Conservation (phyloP, 805 yeast species). For the Ogataea ganodermae region DNA sequence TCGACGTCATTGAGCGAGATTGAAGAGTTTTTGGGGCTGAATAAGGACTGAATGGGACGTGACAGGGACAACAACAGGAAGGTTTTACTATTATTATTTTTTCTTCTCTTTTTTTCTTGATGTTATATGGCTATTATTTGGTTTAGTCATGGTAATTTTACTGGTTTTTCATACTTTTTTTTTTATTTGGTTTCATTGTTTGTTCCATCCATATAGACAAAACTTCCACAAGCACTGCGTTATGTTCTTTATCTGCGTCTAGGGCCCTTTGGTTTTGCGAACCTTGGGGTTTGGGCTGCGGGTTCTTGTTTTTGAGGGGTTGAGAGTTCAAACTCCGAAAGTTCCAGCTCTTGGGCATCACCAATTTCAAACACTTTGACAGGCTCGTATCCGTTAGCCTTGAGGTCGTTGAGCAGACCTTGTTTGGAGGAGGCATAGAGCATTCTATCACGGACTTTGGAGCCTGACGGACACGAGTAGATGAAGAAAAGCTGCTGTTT, state of each 20-base stretch:
- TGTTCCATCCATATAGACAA: neutral
- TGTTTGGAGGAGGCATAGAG: conserved; percentile 80
- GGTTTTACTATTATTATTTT: neutral
- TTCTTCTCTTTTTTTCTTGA: neutral
- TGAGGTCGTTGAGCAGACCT: conserved; percentile 56
- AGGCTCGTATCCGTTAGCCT: conserved; percentile 40
- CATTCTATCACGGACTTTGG: conserved; percentile 90
- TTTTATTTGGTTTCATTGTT: neutral
- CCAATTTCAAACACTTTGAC: conserved; percentile 66
- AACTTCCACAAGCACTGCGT: neutral
- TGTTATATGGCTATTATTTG: conserved; percentile 1
- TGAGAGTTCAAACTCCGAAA: conserved; percentile 42
- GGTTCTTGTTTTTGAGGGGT: conserved; percentile 15
- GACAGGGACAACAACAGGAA: neutral
- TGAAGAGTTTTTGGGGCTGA: conserved; percentile 3
- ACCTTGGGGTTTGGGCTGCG: conserved; percentile 30
- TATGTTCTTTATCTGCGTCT: conserved; percentile 45
- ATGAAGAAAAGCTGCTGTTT: conserved; percentile 54
- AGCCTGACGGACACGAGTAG: conserved; percentile 87
- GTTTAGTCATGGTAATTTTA: conserved; percentile 6
- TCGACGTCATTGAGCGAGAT: conserved; percentile 11
- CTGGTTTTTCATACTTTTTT: conserved; percentile 1
- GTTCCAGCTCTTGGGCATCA: conserved; percentile 67
- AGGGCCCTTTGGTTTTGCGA: conserved; percentile 72
- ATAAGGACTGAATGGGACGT: neutral